Conservation (phyloP, 2,329 filamentous ascomycete species). For the Fusarium sp. region DNA sequence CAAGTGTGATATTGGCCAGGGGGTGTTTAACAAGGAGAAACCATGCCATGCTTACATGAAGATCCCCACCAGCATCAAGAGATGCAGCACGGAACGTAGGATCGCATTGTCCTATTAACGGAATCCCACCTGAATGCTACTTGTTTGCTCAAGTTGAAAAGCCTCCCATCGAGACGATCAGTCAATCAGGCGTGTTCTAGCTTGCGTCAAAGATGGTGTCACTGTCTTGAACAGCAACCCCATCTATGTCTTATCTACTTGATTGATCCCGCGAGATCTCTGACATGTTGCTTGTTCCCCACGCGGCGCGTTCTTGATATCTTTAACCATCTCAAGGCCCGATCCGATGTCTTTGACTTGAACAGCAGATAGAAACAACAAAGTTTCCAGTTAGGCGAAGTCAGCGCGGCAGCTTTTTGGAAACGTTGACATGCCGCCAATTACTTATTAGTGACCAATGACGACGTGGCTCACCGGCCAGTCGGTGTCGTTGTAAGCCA, state of each 20-base stretch:
- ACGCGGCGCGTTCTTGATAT: constrained; percentile 3
- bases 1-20: constrained; percentile 27
- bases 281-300: constrained; percentile 17
- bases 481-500: constrained; percentile 23
- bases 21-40: constrained; percentile 32
- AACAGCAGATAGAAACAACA: neutral
- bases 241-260: neutral
- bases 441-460: constrained; percentile 12
- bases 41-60: constrained; percentile 40
- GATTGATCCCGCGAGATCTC: constrained; percentile 16
- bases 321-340: constrained; percentile 25
- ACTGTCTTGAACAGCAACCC: constrained; percentile 5
- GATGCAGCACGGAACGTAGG: neutral
- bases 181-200: neutral
- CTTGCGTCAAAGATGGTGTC: neutral
- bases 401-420: constrained; percentile 2
- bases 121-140: neutral
- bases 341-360: constrained; percentile 27
- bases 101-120: neutral
- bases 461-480: constrained; percentile 12
- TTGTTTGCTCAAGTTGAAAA: too few species aligned
- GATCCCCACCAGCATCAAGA: constrained; percentile 27
- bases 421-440: constrained; percentile 17
- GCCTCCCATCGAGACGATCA: too few species aligned
- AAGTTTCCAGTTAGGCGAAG: too few species aligned